Conservation (phyloP, 2,329 filamentous ascomycete genomes). For the Claviceps digitariae region DNA sequence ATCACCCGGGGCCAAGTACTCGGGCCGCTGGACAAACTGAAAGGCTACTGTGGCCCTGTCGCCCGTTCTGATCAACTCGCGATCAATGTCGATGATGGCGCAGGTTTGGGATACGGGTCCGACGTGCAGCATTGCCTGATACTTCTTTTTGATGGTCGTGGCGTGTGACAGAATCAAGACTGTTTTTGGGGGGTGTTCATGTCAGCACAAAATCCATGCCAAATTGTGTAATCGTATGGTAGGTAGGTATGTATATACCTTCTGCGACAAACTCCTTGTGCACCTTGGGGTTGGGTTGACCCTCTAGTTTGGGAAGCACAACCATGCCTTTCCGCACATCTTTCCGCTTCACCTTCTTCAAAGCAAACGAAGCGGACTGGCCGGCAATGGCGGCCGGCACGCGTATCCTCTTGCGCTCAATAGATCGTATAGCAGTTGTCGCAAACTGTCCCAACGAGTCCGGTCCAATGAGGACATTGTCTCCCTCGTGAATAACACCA, state of each 20-base stretch:
- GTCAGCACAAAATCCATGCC: neutral
- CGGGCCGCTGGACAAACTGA: slow-evolving; percentile 83
- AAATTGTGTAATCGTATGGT: no score
- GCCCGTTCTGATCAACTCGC: slow-evolving; percentile 87
- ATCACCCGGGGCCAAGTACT: slow-evolving; percentile 82
- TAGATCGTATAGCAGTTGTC: slow-evolving; percentile 75
- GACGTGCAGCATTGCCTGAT: slow-evolving; percentile 97
- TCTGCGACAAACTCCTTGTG: slow-evolving; percentile 67
- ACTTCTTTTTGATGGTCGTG: slow-evolving; percentile 92
- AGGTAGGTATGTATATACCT: slow-evolving; percentile 27
- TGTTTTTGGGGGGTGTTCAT: slow-evolving; percentile 13
- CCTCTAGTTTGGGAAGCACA: slow-evolving; percentile 71
- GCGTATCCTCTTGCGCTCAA: slow-evolving; percentile 83
- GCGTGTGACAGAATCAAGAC: slow-evolving; percentile 92
- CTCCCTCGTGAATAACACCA: slow-evolving; percentile 79
- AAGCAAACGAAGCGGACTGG: slow-evolving; percentile 81
- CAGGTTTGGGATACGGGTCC: slow-evolving; percentile 92
- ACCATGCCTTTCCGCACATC: slow-evolving; percentile 98
- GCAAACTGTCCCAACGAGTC: slow-evolving; percentile 84
- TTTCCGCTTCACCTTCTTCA: slow-evolving; percentile 76
- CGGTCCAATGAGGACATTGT: slow-evolving; percentile 76
- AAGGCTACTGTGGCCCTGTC: slow-evolving; percentile 93
- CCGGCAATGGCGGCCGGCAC: slow-evolving; percentile 83
- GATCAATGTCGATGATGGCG: slow-evolving; percentile 92
- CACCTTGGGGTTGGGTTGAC: slow-evolving; percentile 55